Percentiles rank a stretch among this genome's conserved stretches.
phyloP scores from a whole-genome alignment of 352 stramenopile genomes.

The Globisporangium emineosum region DNA sequence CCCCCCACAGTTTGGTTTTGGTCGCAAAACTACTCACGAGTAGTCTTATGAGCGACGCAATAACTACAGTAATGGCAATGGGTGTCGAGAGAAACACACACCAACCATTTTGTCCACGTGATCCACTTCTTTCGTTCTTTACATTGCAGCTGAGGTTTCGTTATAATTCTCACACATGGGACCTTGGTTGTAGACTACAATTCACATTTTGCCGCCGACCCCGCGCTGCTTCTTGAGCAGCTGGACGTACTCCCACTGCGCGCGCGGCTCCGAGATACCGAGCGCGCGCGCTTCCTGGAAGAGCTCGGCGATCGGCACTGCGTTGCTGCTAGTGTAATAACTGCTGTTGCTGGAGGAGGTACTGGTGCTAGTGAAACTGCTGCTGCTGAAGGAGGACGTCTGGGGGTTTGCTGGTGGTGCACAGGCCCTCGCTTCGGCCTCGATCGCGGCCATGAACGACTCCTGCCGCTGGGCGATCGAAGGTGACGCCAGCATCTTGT shows the following conservation, averaged over 20 bases:
- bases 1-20: not conserved
- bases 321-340: not conserved
- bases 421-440: constrained; percentile 32
- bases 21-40: not conserved
- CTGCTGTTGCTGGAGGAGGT: not conserved
- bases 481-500: constrained; percentile 9
- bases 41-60: not conserved
- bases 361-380: not conserved
- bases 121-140: too few species aligned
- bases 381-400: not conserved
- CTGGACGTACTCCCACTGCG: constrained; percentile 43
- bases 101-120: not conserved
- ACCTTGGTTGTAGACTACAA: too few species aligned
- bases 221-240: constrained; percentile 16
- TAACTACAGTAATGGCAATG: not conserved
- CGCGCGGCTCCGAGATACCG: constrained; percentile 27
- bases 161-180: too few species aligned
- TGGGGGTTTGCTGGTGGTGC: not conserved
- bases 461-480: constrained; percentile 39
- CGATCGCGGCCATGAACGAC: constrained; percentile 52
- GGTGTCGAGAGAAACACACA: not conserved
- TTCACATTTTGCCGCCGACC: too few species aligned
- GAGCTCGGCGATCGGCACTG: constrained; percentile 32
- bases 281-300: constrained; percentile 38
- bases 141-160: too few species aligned